Base-by-base conservation (phyloP, 2,329 filamentous ascomycete species). In the Xylariaceae sp. region DNA sequence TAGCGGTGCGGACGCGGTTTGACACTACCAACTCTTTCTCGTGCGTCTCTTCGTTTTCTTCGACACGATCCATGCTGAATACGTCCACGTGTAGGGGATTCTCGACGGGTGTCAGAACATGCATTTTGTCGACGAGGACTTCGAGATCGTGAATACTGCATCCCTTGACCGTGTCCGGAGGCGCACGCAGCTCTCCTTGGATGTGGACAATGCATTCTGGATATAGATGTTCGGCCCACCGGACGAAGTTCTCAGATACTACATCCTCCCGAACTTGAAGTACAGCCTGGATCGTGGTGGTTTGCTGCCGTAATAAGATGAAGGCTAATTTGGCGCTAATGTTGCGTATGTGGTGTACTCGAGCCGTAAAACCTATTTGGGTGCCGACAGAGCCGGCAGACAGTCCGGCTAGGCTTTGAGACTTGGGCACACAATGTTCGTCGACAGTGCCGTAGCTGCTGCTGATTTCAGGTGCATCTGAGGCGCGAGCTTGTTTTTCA, bases 271-370 rank as follows among this genome's bases (percentile, higher is more conserved):
- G 56, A 67, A 69, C 60, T 68, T 69, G 50, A 14, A 97, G 75
- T 2, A 96, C 89, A 56, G 90, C 91, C 70, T 97, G 92, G 47
- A 96, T 83, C 19, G 90, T 94, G 59, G 82, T 79, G 12, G 88
- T 84, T 71, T 92, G 88, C 71, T 96, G 90, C 50, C 92, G 86
- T 66, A 96, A 87, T 53, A 96, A 81, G 41, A 96, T 75, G 70
- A 96, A 96, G 63, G 90, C 89, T 33, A 96, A 77, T 60, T 88
- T 87, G 61, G 89, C 81, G 66, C 90, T 93, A 74, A 96, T 81
- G 61, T 87, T 87, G 43, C 92, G 84, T 53, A 94, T 79, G 51
- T 91, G 89, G 69, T 93, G 88, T 17, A 94, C 75, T 33, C 89
- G 80, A 34, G 86, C 87, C 39, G 83, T 82, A 72, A 92, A 90